phyloP scores from a whole-genome alignment of 345 rosid species.

The Chamaenerion angustifolium region DNA sequence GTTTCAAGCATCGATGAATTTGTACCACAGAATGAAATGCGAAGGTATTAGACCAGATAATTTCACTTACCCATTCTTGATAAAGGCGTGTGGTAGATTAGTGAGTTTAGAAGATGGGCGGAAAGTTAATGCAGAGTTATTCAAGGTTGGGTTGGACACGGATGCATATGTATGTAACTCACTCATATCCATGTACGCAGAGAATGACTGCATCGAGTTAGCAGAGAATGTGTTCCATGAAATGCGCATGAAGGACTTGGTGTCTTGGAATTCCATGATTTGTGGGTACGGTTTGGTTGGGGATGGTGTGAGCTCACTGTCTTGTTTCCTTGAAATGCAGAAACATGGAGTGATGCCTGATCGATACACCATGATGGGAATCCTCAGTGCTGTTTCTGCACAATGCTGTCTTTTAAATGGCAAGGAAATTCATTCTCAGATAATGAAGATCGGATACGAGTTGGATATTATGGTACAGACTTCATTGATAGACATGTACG shows the following conservation, averaged over 20 bases:
- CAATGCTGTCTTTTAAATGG: constrained; percentile 24
- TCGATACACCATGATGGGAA: constrained; percentile 37
- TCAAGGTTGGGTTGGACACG: constrained; percentile 40
- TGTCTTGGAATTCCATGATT: constrained; percentile 77
- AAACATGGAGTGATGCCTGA: constrained; percentile 28
- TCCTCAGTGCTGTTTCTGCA: constrained; percentile 40
- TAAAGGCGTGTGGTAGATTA: constrained; percentile 45
- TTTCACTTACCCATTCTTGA: constrained; percentile 56
- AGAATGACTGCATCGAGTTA: constrained; percentile 23
- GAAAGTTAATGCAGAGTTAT: constrained; percentile 34
- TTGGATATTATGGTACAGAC: constrained; percentile 46
- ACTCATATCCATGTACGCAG: constrained; percentile 46
- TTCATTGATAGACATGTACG: constrained; percentile 52
- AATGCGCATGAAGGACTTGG: constrained; percentile 54
- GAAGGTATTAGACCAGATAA: constrained; percentile 34
- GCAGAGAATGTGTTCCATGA: constrained; percentile 54
- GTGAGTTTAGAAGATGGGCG: constrained; percentile 28
- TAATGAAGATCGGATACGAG: constrained; percentile 31
- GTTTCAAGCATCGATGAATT: constrained; percentile 27
- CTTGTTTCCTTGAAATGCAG: constrained; percentile 32
- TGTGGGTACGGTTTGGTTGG: constrained; percentile 46
- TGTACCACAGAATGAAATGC: constrained; percentile 31
- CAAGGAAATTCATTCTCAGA: constrained; percentile 64
- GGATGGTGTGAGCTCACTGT: constrained; percentile 30
- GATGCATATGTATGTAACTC: constrained; percentile 61